Evolutionary conservation across 306 rosid species (phyloP).

Genomic region (Vicia faba): DNA sequence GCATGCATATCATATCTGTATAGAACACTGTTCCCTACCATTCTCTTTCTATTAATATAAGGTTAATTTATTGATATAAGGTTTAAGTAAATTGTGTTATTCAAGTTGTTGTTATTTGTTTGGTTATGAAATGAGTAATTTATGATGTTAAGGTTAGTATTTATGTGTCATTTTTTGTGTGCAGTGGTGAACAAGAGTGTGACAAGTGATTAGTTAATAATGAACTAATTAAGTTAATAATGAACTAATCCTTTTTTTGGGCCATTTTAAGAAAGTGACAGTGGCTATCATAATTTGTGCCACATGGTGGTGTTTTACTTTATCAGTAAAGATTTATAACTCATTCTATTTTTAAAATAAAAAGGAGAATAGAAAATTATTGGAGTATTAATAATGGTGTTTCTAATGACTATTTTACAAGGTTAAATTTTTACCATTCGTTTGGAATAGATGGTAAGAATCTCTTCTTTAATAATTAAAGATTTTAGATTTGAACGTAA

Average conservation of each 20-base stretch:
- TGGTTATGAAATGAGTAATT: slow-evolving; percentile 20
- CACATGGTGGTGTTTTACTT: background rate
- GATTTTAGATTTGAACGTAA: too few species aligned
- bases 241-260: background rate
- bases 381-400: too few species aligned
- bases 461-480: too few species aligned
- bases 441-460: too few species aligned
- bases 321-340: background rate
- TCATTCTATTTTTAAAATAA: background rate
- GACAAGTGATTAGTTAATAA: slow-evolving; percentile 17
- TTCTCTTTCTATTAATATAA: slow-evolving; percentile 8
- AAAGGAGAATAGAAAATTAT: too few species aligned
- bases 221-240: background rate
- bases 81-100: slow-evolving; percentile 7
- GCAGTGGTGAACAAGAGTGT: slow-evolving; percentile 3
- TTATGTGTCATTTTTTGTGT: slow-evolving; percentile 1
- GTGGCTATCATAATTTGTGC: slow-evolving; percentile 6
- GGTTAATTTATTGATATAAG: slow-evolving; percentile 1
- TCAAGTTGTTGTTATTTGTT: slow-evolving; percentile 5
- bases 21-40: slow-evolving; percentile 34
- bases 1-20: slow-evolving; percentile 35
- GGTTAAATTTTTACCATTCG: too few species aligned
- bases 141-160: slow-evolving; percentile 10
- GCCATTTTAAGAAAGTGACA: slow-evolving; percentile 27
- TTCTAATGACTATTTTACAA: too few species aligned